Evolutionary conservation across 1,284 basidiomycete species (phyloP).

Genomic region (Trichosporon sp.): DNA sequence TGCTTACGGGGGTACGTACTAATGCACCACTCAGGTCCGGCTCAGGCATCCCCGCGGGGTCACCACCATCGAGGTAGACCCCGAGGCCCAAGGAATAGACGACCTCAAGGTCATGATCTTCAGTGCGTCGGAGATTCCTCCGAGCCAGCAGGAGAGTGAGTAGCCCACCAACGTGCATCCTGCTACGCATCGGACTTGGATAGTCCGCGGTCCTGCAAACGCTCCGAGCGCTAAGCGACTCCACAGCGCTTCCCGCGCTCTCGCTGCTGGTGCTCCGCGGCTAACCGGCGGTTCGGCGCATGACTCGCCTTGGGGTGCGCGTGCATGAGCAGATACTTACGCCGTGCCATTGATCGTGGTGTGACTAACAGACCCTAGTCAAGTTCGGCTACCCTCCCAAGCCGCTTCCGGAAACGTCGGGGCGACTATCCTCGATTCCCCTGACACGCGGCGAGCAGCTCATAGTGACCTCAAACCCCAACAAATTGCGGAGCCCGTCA

Average conservation of each 20-base stretch:
- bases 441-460: conserved; percentile 74
- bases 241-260: not conserved
- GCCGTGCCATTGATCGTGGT: not conserved
- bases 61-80: conserved; percentile 64
- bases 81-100: conserved; percentile 57
- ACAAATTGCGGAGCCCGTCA: conserved; percentile 12
- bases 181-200: not conserved
- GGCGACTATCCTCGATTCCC: conserved; percentile 69
- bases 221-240: not conserved
- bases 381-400: conserved; percentile 80
- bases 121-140: conserved; percentile 63
- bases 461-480: conserved; percentile 59
- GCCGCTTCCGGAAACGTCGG: conserved; percentile 63
- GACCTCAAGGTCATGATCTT: conserved; percentile 70
- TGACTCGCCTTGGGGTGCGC: not conserved
- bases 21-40: conserved; percentile 53
- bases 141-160: conserved; percentile 71
- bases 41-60: conserved; percentile 75
- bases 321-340: not conserved
- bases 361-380: conserved; percentile 54
- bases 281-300: not conserved
- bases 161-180: not conserved
- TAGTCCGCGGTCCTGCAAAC: not conserved
- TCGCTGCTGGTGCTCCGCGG: not conserved
- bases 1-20: not conserved